Base-by-base conservation (phyloP, 306 rosid genomes). In the Quercus wislizeni region DNA sequence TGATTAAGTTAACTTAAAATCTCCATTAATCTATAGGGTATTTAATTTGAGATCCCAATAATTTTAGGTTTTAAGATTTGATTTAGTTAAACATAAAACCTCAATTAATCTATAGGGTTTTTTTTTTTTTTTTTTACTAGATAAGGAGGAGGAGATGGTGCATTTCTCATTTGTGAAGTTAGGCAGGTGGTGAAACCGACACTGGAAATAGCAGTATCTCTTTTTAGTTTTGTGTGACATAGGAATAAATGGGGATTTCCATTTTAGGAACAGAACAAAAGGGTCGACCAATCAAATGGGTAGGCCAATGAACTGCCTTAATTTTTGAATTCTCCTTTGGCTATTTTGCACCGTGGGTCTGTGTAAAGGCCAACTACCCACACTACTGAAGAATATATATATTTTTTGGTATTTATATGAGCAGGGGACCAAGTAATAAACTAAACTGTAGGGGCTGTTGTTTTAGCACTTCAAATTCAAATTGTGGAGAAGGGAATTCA, bases 401-500 rank as follows among this genome's bases (percentile, higher is more conserved):
- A 35, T 35, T 35, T 33, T 33, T 35, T 35, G 41, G 41, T 35
- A 35, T 5, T 35, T 35, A 35, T 71, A 23, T 69, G 51, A 20
- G 75, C 28, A 83, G 91, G 91, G 87, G 85, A 80, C 85, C 91
- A 78, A 1, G 4, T 70, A 76, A 80, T 52, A 49, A 55, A 46
- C 65, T 10, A 12, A 17, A 62, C 63, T 79, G 30, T 55, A 30
- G 79, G 85, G 78, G 79, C 87, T 82, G 54, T 11, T 49, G 3
- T 87, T 65, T 82, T 79, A 25, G 21, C 33, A 68, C 76, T 87
- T 87, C 83, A 83, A 87, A 77, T 87, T 87, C 87, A 82, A 82
- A 87, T 69, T 20, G 23, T 67, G 74, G 80, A 74, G 17, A 49
- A 19, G 17, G n/a, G 13, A 21, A 27, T 19, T 19, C 59, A 75